phyloP scores from a whole-genome alignment of 495 filamentous ascomycete species.

The Penicillium pancosmium region DNA sequence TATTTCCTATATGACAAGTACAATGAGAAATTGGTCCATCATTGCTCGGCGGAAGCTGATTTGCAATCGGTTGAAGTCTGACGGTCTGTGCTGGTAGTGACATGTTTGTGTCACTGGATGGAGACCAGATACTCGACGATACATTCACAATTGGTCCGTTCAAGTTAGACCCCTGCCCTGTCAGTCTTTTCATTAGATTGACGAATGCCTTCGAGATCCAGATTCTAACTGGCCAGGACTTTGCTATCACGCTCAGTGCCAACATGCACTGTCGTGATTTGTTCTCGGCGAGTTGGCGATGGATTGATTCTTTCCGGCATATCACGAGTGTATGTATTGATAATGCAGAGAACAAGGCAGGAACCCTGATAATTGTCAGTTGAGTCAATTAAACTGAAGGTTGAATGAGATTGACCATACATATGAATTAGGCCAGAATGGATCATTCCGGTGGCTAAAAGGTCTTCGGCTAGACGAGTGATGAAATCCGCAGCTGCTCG shows the following conservation, averaged over 20 bases:
- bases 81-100: neutral
- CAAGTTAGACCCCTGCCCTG: slow-evolving; percentile 7
- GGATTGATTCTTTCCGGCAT: slow-evolving; percentile 15
- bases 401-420: neutral
- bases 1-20: neutral
- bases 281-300: slow-evolving; percentile 22
- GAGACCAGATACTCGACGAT: slow-evolving; percentile 7
- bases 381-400: neutral
- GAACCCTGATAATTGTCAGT: slow-evolving; percentile 9
- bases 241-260: slow-evolving; percentile 19
- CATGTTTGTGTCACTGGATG: neutral
- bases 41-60: neutral
- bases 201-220: slow-evolving; percentile 20
- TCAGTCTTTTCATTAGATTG: slow-evolving; percentile 20
- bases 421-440: slow-evolving; percentile 3
- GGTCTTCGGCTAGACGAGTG: slow-evolving; percentile 20
- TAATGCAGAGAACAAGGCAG: slow-evolving; percentile 17
- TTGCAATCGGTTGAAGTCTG: neutral
- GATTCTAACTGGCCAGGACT: slow-evolving; percentile 23
- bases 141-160: slow-evolving; percentile 12
- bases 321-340: slow-evolving; percentile 18
- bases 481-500: slow-evolving; percentile 14
- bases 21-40: neutral
- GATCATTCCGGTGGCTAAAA: slow-evolving; percentile 14
- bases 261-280: slow-evolving; percentile 25